These are phyloP conservation scores for Babjeviella inositovora DNA, from an alignment of 805 yeast genomes.

Conservation along the genomic window DNA sequence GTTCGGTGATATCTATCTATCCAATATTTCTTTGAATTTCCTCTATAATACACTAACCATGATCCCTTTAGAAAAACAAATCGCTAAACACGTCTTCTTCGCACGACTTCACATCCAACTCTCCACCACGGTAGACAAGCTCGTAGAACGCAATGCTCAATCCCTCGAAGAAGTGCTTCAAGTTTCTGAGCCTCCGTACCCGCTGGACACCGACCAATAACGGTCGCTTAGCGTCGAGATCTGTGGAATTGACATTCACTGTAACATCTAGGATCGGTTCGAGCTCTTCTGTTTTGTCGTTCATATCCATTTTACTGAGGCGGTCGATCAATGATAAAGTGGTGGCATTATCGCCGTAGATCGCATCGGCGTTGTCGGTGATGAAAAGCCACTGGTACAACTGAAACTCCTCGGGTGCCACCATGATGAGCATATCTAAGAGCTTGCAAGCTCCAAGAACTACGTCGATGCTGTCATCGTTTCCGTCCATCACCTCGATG, in stretches of 20 bases:
- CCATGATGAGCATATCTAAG: conserved; percentile 53
- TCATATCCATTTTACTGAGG: conserved; percentile 16
- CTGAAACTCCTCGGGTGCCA: conserved; percentile 67
- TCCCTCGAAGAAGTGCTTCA: conserved; percentile 51
- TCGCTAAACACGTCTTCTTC: conserved; percentile 44
- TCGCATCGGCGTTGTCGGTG: conserved; percentile 46
- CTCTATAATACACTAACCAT: neutral
- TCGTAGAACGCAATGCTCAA: conserved; percentile 53
- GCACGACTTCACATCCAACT: conserved; percentile 26
- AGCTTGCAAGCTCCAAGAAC: conserved; percentile 57
- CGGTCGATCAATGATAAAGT: conserved; percentile 28
- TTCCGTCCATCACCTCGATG: conserved; percentile 12
- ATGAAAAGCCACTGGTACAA: conserved; percentile 77
- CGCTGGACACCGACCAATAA: conserved; percentile 23
- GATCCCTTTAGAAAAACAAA: conserved; percentile 16
- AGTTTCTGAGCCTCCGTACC: conserved; percentile 21
- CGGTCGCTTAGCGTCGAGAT: conserved; percentile 14
- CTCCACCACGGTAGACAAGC: conserved; percentile 36
- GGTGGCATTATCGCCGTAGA: conserved; percentile 15
- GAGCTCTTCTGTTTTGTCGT: conserved; percentile 6
- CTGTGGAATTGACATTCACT: conserved; percentile 5
- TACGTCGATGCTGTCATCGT: conserved; percentile 13
- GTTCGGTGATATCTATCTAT: too few relatives aligned
- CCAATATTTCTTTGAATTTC: neutral
- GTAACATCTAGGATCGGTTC: conserved; percentile 1